A percentile compares a stretch with the other conserved stretches of the same genome.
These are phyloP conservation scores for Mycena indigotica DNA, from an alignment of 768 basidiomycete genomes.

Conservation along the genomic window DNA sequence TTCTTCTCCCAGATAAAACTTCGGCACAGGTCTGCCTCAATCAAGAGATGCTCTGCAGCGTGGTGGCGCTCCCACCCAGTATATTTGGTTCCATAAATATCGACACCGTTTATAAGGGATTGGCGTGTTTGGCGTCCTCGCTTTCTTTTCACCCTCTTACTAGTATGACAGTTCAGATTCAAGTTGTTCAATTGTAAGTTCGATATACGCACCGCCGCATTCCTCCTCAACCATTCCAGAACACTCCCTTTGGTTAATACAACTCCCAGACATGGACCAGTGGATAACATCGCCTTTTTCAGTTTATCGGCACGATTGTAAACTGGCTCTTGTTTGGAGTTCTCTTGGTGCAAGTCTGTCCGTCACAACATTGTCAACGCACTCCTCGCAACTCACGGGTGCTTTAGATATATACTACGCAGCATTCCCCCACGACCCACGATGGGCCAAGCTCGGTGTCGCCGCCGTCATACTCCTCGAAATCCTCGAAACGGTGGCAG, in stretches of 20 bases:
- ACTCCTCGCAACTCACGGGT: neutral
- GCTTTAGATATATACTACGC: slow-evolving; percentile 31
- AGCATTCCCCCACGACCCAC: slow-evolving; percentile 33
- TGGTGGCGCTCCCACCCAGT: too few species aligned
- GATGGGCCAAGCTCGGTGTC: slow-evolving; percentile 16
- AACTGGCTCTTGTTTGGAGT: slow-evolving; percentile 16
- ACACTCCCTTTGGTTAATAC: neutral
- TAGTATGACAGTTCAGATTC: neutral
- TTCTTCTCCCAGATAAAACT: too few species aligned
- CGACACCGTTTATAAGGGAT: too few species aligned
- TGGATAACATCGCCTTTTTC: neutral
- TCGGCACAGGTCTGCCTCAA: too few species aligned
- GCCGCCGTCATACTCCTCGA: slow-evolving; percentile 21
- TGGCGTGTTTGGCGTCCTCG: neutral
- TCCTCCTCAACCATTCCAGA: neutral
- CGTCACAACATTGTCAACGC: neutral
- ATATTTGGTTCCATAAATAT: too few species aligned
- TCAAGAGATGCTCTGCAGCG: too few species aligned
- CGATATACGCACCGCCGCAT: neutral
- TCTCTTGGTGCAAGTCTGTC: slow-evolving; percentile 15
- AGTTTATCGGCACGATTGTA: slow-evolving; percentile 16
- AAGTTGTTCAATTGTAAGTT: neutral
- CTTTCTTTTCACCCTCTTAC: neutral
- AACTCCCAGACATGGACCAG: neutral
- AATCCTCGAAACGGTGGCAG: slow-evolving; percentile 20